Percentiles rank a stretch among this genome's conserved stretches.
phyloP scores from a whole-genome alignment of 179 eudicot genomes.

The Silene vulgaris region DNA sequence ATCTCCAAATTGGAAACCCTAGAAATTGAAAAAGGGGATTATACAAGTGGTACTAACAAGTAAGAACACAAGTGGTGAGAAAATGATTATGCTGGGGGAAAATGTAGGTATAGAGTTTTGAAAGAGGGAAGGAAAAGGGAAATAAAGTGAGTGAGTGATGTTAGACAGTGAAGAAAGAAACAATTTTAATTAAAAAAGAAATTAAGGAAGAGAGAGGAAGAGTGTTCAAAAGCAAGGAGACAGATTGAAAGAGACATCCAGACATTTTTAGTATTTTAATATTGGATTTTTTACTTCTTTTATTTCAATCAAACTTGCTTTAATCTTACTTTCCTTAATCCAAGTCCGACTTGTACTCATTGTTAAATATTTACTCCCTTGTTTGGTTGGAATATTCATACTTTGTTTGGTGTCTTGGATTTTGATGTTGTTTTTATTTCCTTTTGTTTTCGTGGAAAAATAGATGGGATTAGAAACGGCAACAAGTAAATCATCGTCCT shows the following conservation, averaged over 20 bases:
- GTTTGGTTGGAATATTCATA: no score
- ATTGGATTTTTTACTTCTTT: neutral
- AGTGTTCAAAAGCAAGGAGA: neutral
- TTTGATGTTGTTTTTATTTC: no score
- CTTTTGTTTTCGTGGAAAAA: no score
- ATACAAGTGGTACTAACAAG: neutral
- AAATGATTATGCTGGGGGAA: neutral
- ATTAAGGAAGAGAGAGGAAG: neutral
- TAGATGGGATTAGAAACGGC: no score
- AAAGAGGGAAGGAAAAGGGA: neutral
- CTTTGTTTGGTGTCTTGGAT: no score
- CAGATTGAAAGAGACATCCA: constrained; percentile 7
- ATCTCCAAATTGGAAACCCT: neutral
- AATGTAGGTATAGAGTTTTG: neutral
- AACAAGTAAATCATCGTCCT: no score
- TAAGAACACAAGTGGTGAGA: neutral
- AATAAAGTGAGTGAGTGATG: neutral
- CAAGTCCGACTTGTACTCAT: no score
- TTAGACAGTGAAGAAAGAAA: neutral
- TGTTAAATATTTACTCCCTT: no score
- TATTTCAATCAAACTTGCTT: neutral
- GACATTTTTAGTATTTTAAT: neutral
- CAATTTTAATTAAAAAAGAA: neutral
- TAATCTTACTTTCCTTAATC: no score
- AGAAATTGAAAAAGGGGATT: neutral